Evolutionary conservation across 2,329 filamentous ascomycete genomes (phyloP).

Genomic region (Metarhizium brunneum): DNA sequence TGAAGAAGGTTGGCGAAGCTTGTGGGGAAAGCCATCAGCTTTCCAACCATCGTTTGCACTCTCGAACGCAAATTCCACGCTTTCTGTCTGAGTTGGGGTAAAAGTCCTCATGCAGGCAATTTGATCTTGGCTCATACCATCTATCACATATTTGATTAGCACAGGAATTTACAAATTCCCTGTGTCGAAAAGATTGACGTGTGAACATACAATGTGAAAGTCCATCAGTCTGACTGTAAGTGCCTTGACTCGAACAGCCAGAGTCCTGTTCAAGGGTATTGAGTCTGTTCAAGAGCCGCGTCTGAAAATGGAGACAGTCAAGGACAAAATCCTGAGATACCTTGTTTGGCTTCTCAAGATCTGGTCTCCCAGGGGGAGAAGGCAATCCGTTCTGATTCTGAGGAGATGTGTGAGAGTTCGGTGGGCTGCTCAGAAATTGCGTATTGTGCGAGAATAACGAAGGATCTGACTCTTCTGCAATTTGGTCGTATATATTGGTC

Average conservation of each 20-base stretch:
- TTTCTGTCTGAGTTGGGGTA: conserved; percentile 8
- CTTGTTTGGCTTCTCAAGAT: conserved; percentile 6
- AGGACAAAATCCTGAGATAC: conserved; percentile 14
- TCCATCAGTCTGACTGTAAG: not conserved
- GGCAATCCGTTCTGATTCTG: conserved; percentile 8
- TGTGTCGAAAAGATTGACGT: not conserved
- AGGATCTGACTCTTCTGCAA: conserved; percentile 6
- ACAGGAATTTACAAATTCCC: not conserved
- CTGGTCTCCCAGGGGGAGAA: conserved; percentile 9
- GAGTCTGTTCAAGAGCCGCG: conserved; percentile 14
- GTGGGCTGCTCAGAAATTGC: conserved; percentile 12
- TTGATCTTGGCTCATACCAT: conserved; percentile 9
- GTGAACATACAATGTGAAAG: conserved; percentile 3
- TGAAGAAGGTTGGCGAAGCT: conserved; percentile 5
- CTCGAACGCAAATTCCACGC: conserved; percentile 14
- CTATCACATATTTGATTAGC: not conserved
- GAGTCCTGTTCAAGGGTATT: conserved; percentile 12
- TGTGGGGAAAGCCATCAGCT: conserved; percentile 7
- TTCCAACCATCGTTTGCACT: conserved; percentile 11
- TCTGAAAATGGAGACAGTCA: conserved; percentile 17
- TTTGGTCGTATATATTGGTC: conserved; percentile 9
- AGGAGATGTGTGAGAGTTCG: conserved; percentile 10
- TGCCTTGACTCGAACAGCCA: conserved; percentile 2
- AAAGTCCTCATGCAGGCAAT: conserved; percentile 7
- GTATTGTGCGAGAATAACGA: conserved; percentile 7